Evolutionary conservation across 306 rosid species (phyloP), one percentile per base, ranked within the genome.

Genomic region (Dalbergia cultrata): DNA sequence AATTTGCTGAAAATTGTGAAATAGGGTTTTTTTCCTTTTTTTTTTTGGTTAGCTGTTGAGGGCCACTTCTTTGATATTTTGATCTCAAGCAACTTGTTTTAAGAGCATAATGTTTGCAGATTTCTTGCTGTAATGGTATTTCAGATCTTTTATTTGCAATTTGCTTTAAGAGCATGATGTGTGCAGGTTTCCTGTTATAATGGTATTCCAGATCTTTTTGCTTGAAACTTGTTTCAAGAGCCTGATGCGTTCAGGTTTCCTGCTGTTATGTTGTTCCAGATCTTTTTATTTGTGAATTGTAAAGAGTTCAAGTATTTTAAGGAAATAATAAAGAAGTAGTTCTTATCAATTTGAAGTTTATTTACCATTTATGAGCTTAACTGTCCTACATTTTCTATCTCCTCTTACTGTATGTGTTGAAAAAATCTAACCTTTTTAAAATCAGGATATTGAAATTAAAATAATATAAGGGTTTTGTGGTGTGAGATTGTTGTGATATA

Each of bases 1-100:
- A 37, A 26, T 37, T 43, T 41, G 60, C 70, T 74, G n/a, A 60
- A 62, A 74, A 74, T 44, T 43, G 68, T 43, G 70, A 6, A 61
- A 43, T 59, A 47, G 31, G 11, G 33, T 43, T 54, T 37, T 13
- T 2, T 35, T 72, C n/a, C n/a, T n/a, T n/a, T n/a, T n/a, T n/a
- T n/a, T n/a, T n/a, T n/a, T n/a, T n/a, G n/a, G n/a, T 37, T 37
- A 7, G 5, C 13, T 35, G 35, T 33, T 2, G 50, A 41, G 31
- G 65, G 11, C 33, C 52, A 9, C 5, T 18, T 72, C 39, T 34
- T 7, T 72, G 37, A 56, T 54, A 37, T 5, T 72, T 72, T 56
- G 65, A 26, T 1, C 31, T 26, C 31, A 26, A 21, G 22, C 22
- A 21, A 21, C 31, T 26, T 26, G 31, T 26, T 26, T 26, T 26